Conservation (phyloP, 23 red algal genomes). For the Gracilaria gracilis region DNA sequence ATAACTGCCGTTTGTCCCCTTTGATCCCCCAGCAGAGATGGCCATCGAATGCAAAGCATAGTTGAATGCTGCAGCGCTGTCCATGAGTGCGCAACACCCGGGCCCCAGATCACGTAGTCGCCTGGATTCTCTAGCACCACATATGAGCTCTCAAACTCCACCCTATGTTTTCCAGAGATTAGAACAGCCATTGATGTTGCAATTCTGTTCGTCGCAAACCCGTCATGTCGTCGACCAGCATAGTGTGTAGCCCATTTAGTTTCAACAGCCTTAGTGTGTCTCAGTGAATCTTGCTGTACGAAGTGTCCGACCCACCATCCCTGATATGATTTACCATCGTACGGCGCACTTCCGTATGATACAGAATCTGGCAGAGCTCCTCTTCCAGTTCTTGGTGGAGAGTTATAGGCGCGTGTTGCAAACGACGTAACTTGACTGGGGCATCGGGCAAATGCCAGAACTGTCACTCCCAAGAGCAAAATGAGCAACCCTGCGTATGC, state of each 20-base stretch:
- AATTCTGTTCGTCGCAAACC: constrained; percentile 53
- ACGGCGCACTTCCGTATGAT: constrained; percentile 41
- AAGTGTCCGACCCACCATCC: constrained; percentile 79
- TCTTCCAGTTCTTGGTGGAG: neutral
- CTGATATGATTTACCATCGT: constrained; percentile 12
- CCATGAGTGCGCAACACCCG: constrained; percentile 71
- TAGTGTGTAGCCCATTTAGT: constrained; percentile 61
- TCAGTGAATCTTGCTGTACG: constrained; percentile 21
- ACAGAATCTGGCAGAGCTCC: constrained; percentile 45
- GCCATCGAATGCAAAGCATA: constrained; percentile 79
- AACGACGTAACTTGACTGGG: constrained; percentile 4
- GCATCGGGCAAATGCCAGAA: constrained; percentile 55
- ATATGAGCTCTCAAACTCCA: constrained; percentile 66
- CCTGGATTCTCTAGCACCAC: constrained; percentile 72
- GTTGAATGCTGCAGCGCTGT: constrained; percentile 53
- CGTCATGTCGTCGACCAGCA: constrained; percentile 53
- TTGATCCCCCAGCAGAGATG: constrained; percentile 70
- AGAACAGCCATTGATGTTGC: constrained; percentile 77
- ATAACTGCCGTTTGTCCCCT: neutral
- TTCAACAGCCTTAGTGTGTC: constrained; percentile 47
- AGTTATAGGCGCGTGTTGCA: neutral
- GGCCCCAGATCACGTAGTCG: constrained; percentile 78
- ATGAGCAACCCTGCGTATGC: constrained; percentile 56
- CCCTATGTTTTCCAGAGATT: constrained; percentile 56
- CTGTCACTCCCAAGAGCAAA: constrained; percentile 42